Base-by-base conservation (phyloP, 208 protist genomes). In the Leishmania arabica region DNA sequence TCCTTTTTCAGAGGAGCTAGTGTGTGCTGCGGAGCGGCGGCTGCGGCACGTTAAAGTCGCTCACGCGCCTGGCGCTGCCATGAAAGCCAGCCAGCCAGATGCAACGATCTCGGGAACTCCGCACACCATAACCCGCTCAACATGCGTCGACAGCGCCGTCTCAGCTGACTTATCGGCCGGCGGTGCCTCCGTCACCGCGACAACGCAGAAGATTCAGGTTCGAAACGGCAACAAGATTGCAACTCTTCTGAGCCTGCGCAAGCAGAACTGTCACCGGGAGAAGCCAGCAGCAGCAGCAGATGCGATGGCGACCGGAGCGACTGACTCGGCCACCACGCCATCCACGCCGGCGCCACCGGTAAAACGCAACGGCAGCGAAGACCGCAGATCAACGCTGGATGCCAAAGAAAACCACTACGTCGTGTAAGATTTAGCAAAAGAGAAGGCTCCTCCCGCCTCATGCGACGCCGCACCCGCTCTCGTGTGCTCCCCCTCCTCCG, bases 1-100 rank as follows among this genome's bases (percentile, higher is more conserved):
- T 53, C 93, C 93, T 24, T 94, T 88, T 72, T 78, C 85, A 4
- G 83, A 86, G 62, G 78, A 73, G 31, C 34, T 69, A 7, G 49
- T 88, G 47, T 2, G 65, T 60, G 82, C 86, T 9, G 78, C 72
- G 3, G 77, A 79, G 74, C 72, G 74, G 21, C 82, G 82, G 6
- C 62, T 86, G 75, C 82, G 77, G 8, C 82, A 56, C 47, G 80
- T 87, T 60, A 42, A 56, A 37, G 77, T 81, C 0, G 76, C 58
- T 21, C 73, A 81, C 47, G 56, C 65, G 1, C 37, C 71, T 27
- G 71, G 31, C 27, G 72, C 70, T n/a, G 54, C 49, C 34, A 37
- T 37, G 1, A 65, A 75, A 27, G 45, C 42, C 53, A 49, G 34
- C 21, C 73, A n/a, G 15, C 53, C 73, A 60, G 54, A 65, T 34